Base-by-base conservation (phyloP, 2,329 filamentous ascomycete species). In the Ophiosphaerella herpotricha region DNA sequence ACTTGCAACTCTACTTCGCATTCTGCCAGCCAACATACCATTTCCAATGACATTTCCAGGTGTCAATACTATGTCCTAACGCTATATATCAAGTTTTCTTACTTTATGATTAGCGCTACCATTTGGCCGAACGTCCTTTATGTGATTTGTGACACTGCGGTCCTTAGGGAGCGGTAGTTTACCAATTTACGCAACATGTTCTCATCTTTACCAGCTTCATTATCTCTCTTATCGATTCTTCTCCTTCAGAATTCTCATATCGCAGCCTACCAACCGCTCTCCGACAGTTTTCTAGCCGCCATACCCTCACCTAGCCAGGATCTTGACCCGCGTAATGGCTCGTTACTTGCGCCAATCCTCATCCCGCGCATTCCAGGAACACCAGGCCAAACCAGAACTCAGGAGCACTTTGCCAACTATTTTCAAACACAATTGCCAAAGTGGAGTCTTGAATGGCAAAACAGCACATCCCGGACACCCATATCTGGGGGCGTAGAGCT, bases 291-390 rank as follows among this genome's bases (percentile, higher is more conserved):
- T 31, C 80, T 97, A 37, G 82, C 80, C 56, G 79, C 78, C 44
- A 82, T 99, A 13, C 89, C 91, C 11, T 82, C 82, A n/a, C 86
- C 86, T 1, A 86, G 84, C 52, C 56, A 69, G 52, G 88, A 91
- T 73, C 93, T 97, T 71, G 84, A 96, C 74, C 90, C 94, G 61
- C 75, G 87, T 52, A 82, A 79, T 31, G 91, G 91, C 60, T 78
- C 83, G 4, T 81, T 99, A 14, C 83, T 99, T 29, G 83, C 93
- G 3, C 94, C 93, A 1, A 92, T 99, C 63, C 80, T 99, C 46
- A 85, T 88, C 43, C 87, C 94, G 1, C 89, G 94, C 53, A 92
- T 99, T 0, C 90, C 94, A 6, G 94, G 92, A 13, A 96, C 91
- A 1, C 80, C 86, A 1, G 91, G 91, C 24, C 90, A 88, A 12